Conservation (phyloP, 2,329 filamentous ascomycete genomes). For the Stromatinia cepivora region DNA sequence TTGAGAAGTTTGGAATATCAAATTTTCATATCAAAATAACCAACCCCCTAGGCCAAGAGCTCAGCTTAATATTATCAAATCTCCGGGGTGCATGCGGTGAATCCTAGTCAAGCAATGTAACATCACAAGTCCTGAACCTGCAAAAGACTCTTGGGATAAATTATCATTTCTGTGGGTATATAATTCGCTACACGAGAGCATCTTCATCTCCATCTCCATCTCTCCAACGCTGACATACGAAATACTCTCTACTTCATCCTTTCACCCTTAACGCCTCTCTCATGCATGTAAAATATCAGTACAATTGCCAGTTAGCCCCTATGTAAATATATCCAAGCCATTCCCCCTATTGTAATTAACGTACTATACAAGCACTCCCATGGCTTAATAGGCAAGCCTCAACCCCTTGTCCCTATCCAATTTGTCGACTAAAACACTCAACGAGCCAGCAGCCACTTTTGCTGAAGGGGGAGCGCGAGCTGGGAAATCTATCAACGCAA, state of each 20-base stretch:
- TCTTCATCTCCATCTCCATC: background rate
- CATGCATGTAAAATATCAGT: background rate
- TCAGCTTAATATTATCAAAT: too few species aligned
- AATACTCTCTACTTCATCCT: background rate
- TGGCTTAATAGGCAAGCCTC: background rate
- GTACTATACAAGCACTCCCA: constrained; percentile 1
- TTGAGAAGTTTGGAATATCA: too few species aligned
- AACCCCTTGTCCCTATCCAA: constrained; percentile 24
- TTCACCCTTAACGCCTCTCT: background rate
- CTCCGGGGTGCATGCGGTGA: too few species aligned
- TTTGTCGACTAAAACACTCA: constrained; percentile 25
- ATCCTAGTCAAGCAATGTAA: too few species aligned
- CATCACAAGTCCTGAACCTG: too few species aligned
- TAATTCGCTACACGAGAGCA: background rate
- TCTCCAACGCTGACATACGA: background rate
- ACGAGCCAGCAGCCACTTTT: constrained; percentile 14
- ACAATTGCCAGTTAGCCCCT: background rate
- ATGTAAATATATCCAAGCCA: background rate
- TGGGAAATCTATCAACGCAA: constrained; percentile 75
- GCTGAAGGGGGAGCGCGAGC: constrained; percentile 12
- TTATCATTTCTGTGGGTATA: background rate
- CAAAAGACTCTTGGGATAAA: background rate
- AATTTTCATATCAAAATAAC: too few species aligned
- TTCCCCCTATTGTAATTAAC: background rate
- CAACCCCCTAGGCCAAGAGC: too few species aligned